Conservation (phyloP, 257 asterid species). For the Craterostigma plantagineum region DNA sequence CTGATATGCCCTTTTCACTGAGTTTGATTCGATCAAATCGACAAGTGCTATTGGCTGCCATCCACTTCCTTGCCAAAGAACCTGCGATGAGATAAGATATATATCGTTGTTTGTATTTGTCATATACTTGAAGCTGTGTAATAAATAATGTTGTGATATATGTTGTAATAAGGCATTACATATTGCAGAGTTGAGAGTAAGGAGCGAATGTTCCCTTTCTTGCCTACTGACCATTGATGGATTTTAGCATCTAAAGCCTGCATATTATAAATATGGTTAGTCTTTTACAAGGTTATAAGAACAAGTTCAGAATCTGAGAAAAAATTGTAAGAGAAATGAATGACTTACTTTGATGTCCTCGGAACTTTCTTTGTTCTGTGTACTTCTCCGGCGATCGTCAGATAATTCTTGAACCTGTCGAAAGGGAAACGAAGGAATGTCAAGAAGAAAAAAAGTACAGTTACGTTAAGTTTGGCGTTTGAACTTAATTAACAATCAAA, state of each 20-base stretch:
- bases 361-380: slow-evolving; percentile 18
- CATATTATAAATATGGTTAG: too few species aligned
- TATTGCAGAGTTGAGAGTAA: slow-evolving; percentile 75
- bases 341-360: slow-evolving; percentile 35
- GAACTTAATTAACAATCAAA: neutral
- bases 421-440: slow-evolving; percentile 1
- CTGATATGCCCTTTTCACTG: slow-evolving; percentile 77
- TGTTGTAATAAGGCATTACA: too few species aligned
- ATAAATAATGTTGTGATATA: neutral
- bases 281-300: too few species aligned
- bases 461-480: too few species aligned
- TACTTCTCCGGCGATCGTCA: slow-evolving; percentile 17
- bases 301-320: neutral
- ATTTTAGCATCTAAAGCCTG: slow-evolving; percentile 74
- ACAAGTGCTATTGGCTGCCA: slow-evolving; percentile 86
- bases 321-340: neutral
- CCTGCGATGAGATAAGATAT: slow-evolving; percentile 21
- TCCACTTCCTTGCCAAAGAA: slow-evolving; percentile 77
- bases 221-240: slow-evolving; percentile 75
- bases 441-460: neutral
- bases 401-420: slow-evolving; percentile 61
- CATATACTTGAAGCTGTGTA: neutral
- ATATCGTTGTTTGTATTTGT: neutral
- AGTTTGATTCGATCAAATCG: slow-evolving; percentile 58
- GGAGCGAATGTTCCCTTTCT: slow-evolving; percentile 91